Conservation (phyloP, 2,329 filamentous ascomycete genomes). For the Bipolaris gigantea region DNA sequence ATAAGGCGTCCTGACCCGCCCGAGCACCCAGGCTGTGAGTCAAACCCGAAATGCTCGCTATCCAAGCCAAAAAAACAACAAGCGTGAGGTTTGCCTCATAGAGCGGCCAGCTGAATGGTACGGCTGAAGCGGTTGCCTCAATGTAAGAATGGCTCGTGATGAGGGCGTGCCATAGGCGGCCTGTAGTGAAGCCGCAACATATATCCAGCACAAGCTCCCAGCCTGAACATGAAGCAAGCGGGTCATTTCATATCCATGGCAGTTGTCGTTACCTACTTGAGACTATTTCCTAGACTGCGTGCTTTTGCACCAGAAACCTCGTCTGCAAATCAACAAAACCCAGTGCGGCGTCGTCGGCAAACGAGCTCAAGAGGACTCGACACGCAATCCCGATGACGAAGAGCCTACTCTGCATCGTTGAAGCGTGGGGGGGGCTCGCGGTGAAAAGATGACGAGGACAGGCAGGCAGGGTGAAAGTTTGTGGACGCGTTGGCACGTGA, state of each 20-base stretch:
- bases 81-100: slow-evolving; percentile 30
- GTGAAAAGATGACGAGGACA: background rate
- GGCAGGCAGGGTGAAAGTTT: background rate
- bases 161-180: slow-evolving; percentile 7
- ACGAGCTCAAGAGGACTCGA: background rate
- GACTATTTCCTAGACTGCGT: background rate
- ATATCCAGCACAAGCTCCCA: slow-evolving; percentile 8
- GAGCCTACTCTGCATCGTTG: background rate
- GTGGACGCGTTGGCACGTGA: background rate
- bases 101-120: slow-evolving; percentile 12
- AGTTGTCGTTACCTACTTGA: background rate
- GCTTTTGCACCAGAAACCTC: background rate
- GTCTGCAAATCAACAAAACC: background rate
- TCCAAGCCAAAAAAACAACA: background rate
- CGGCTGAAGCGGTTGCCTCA: slow-evolving; percentile 29
- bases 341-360: background rate
- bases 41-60: background rate
- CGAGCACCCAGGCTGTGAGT: background rate
- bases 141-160: slow-evolving; percentile 12
- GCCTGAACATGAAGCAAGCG: background rate
- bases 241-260: background rate
- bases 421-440: background rate
- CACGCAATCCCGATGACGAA: background rate
- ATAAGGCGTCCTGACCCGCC: background rate
- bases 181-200: slow-evolving; percentile 11